phyloP scores from a whole-genome alignment of 2,329 filamentous ascomycete species.

The Fusarium oligoseptatum region DNA sequence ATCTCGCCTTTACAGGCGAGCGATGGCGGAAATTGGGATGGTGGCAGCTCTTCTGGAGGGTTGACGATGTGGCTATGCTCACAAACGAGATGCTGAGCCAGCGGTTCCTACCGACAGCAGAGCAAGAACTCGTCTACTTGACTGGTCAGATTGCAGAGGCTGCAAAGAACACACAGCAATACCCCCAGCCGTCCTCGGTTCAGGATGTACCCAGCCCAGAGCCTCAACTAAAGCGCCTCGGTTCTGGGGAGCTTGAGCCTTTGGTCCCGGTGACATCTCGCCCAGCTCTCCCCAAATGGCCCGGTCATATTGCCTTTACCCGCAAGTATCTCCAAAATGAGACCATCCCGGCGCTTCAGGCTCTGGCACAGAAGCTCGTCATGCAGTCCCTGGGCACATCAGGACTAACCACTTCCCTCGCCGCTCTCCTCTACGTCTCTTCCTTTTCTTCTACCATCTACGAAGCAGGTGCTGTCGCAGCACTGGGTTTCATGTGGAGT shows the following conservation, averaged over 20 bases:
- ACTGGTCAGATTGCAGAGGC: constrained; percentile 78
- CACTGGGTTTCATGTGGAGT: constrained; percentile 71
- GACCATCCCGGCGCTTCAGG: constrained; percentile 78
- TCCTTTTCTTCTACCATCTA: constrained; percentile 67
- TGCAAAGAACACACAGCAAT: constrained; percentile 47
- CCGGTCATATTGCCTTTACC: constrained; percentile 78
- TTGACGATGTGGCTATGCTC: constrained; percentile 90
- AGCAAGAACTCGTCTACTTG: constrained; percentile 86
- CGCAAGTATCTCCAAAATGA: constrained; percentile 75
- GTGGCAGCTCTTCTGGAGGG: constrained; percentile 97
- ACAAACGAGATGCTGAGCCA: constrained; percentile 82
- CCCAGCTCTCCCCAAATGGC: constrained; percentile 70
- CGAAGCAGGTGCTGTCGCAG: constrained; percentile 73
- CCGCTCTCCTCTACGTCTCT: constrained; percentile 69
- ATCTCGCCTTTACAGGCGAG: constrained; percentile 80
- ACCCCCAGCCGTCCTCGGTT: constrained; percentile 53
- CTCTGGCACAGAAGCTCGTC: constrained; percentile 80
- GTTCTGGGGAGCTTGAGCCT: constrained; percentile 44
- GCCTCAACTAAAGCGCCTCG: constrained; percentile 36
- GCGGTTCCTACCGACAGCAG: constrained; percentile 82
- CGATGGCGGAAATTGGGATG: constrained; percentile 86
- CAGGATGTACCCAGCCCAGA: constrained; percentile 1
- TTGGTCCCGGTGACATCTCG: constrained; percentile 38
- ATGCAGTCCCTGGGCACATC: constrained; percentile 82
- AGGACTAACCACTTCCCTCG: constrained; percentile 68